Evolutionary conservation across 1,139 yeast species (phyloP).

Genomic region (Taiozyma sp.): DNA sequence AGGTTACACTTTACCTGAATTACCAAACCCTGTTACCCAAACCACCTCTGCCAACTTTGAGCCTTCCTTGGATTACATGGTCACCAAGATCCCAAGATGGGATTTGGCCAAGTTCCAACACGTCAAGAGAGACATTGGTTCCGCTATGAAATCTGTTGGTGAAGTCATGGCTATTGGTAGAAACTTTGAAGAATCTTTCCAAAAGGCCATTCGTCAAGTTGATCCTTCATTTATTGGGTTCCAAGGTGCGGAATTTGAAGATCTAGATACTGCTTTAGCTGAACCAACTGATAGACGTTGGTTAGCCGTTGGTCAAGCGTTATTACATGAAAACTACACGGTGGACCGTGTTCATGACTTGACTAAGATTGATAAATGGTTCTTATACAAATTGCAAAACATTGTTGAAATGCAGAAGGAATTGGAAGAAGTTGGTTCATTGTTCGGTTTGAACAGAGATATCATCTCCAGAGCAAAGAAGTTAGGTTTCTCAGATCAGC

Average conservation of each 20-base stretch:
- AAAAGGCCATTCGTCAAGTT: slow-evolving; percentile 95
- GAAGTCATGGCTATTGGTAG: slow-evolving; percentile 99
- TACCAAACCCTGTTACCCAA: slow-evolving; percentile 95
- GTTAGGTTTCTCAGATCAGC: slow-evolving; percentile 93
- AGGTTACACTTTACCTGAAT: slow-evolving; percentile 90
- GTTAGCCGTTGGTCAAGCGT: slow-evolving; percentile 97
- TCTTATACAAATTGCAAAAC: slow-evolving; percentile 85
- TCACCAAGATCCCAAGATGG: slow-evolving; percentile 98
- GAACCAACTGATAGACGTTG: slow-evolving; percentile 98
- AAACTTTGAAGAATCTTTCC: slow-evolving; percentile 95
- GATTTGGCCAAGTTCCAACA: slow-evolving; percentile 93
- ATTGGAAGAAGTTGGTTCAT: slow-evolving; percentile 59
- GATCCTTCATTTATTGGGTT: slow-evolving; percentile 90
- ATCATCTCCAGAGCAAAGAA: slow-evolving; percentile 79
- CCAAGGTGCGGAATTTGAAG: slow-evolving; percentile 63
- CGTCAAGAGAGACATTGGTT: slow-evolving; percentile 88
- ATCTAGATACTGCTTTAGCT: slow-evolving; percentile 51
- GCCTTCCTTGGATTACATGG: slow-evolving; percentile 95
- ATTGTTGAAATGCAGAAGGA: slow-evolving; percentile 85
- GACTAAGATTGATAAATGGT: slow-evolving; percentile 94
- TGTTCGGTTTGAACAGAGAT: slow-evolving; percentile 59
- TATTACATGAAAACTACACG: slow-evolving; percentile 81
- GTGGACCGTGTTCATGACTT: slow-evolving; percentile 90
- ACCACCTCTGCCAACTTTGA: slow-evolving; percentile 96
- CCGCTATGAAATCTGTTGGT: slow-evolving; percentile 98